Evolutionary conservation across 257 asterid genomes (phyloP).

Genomic region (Echites panduratus): DNA sequence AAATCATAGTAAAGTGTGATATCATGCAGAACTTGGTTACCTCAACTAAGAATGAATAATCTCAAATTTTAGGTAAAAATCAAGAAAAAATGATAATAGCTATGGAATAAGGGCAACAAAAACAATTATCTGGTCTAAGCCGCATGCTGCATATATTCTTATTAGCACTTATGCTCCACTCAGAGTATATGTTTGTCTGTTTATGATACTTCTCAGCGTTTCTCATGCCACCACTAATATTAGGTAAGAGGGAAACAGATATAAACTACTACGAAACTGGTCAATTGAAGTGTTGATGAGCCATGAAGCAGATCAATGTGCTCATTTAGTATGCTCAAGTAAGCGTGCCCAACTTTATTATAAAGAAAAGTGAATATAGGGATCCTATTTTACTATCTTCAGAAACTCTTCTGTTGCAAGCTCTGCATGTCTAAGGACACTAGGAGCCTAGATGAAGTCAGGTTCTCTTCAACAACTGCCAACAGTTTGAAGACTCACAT

Average conservation of each 20-base stretch:
- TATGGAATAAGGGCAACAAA: neutral
- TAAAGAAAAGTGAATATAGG: neutral
- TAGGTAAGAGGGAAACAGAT: neutral
- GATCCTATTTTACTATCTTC: constrained; percentile 1
- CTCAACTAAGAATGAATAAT: neutral
- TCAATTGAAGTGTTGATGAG: constrained; percentile 1
- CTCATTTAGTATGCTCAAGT: neutral
- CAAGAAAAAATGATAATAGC: neutral
- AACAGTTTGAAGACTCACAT: neutral
- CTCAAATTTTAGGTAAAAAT: neutral
- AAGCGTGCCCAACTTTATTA: neutral
- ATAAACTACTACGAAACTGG: neutral
- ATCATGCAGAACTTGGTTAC: neutral
- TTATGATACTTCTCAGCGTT: neutral
- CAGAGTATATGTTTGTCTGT: neutral
- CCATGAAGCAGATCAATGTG: neutral
- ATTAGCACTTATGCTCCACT: neutral
- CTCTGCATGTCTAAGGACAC: neutral
- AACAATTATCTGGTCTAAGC: neutral
- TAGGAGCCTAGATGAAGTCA: neutral
- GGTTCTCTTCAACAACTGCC: neutral
- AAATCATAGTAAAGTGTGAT: neutral
- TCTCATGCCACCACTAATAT: neutral
- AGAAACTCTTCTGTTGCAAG: neutral
- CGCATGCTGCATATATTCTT: neutral